A percentile compares a stretch with the other conserved stretches of the same genome.
These are phyloP conservation scores for Candida ulmi DNA, from an alignment of 805 yeast genomes.

Conservation along the genomic window DNA sequence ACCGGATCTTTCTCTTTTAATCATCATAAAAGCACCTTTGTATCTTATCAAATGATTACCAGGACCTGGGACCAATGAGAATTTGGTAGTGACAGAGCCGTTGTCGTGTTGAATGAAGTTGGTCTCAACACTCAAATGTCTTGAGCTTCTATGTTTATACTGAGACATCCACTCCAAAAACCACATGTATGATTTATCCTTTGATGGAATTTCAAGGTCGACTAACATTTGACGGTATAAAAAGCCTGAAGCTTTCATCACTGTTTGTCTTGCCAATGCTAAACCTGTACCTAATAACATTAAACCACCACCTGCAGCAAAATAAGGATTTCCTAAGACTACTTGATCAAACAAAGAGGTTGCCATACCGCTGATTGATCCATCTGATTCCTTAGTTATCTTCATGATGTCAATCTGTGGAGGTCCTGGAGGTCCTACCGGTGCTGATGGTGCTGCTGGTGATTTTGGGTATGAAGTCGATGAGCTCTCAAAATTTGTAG, in stretches of 20 bases:
- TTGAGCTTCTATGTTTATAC: constrained; percentile 64
- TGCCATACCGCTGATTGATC: constrained; percentile 26
- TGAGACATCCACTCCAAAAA: constrained; percentile 94
- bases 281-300: constrained; percentile 92
- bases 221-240: constrained; percentile 80
- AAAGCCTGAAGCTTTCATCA: constrained; percentile 56
- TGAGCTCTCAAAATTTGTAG: neutral
- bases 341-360: constrained; percentile 42
- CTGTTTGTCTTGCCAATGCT: constrained; percentile 69
- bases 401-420: constrained; percentile 20
- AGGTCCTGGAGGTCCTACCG: constrained; percentile 6
- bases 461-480: constrained; percentile 4
- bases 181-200: constrained; percentile 93
- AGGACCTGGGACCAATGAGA: constrained; percentile 94
- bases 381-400: constrained; percentile 15
- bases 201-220: constrained; percentile 88
- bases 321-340: constrained; percentile 78
- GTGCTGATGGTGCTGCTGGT: neutral
- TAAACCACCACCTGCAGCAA: constrained; percentile 97
- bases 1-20: constrained; percentile 87
- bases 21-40: constrained; percentile 81
- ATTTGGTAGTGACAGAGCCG: constrained; percentile 82
- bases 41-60: constrained; percentile 87
- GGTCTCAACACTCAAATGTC: constrained; percentile 90
- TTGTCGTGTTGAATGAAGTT: constrained; percentile 83